These are phyloP conservation scores for Chionographis japonica DNA, from an alignment of 106 monocot genomes.

Conservation along the genomic window DNA sequence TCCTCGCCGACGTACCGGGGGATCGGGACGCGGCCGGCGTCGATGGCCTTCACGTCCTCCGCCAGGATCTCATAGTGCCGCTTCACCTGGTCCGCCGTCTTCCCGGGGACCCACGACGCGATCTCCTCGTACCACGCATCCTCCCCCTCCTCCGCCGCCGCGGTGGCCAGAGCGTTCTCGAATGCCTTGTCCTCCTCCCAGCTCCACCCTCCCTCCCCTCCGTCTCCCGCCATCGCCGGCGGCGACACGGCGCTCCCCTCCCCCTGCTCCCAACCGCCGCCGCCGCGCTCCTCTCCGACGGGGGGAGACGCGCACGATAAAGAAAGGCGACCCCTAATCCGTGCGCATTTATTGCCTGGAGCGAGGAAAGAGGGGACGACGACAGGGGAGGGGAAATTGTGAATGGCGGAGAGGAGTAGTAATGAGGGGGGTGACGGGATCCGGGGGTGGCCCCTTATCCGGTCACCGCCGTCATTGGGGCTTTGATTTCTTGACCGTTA, in stretches of 20 bases:
- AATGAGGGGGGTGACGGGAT: too few relatives aligned
- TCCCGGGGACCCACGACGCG: constrained; percentile 42
- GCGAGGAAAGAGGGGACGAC: too few relatives aligned
- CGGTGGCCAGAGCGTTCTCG: constrained; percentile 57
- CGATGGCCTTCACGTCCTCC: constrained; percentile 78
- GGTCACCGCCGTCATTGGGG: too few relatives aligned
- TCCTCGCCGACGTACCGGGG: constrained; percentile 56
- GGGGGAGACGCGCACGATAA: constrained; percentile 1
- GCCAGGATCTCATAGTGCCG: constrained; percentile 61
- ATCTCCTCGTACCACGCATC: constrained; percentile 34
- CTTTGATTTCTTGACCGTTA: too few relatives aligned
- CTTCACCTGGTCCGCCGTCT: constrained; percentile 52
- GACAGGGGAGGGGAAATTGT: too few relatives aligned
- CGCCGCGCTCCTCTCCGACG: not conserved
- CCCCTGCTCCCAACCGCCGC: not conserved
- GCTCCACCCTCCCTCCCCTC: constrained; percentile 34
- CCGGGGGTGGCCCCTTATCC: too few relatives aligned
- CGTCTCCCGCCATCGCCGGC: constrained; percentile 1
- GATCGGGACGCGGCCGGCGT: constrained; percentile 54
- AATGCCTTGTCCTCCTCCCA: constrained; percentile 72
- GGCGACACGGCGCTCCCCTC: not conserved
- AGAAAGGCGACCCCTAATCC: not conserved
- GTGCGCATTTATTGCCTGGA: too few relatives aligned
- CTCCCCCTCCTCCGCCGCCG: constrained; percentile 13
- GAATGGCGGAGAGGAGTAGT: too few relatives aligned